phyloP scores from a whole-genome alignment of 805 yeast genomes.

The Ogataea paradorogensis region DNA sequence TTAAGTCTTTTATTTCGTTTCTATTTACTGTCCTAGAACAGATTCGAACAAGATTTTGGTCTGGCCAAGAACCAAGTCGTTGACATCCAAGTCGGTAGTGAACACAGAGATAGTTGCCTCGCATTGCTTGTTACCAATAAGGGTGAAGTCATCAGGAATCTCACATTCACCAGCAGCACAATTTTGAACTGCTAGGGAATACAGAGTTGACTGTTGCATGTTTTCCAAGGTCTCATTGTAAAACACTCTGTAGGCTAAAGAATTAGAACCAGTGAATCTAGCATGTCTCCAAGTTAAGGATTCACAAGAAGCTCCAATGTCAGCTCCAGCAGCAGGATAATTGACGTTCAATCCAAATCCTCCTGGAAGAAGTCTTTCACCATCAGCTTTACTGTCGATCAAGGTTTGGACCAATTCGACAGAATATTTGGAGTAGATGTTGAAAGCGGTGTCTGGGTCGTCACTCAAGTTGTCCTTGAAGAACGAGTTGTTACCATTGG shows the following conservation, averaged over 20 bases:
- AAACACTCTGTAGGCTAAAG: constrained; percentile 31
- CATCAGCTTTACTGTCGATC: constrained; percentile 38
- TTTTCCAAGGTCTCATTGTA: constrained; percentile 41
- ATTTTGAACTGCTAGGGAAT: constrained; percentile 21
- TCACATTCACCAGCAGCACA: constrained; percentile 43
- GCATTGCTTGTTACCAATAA: constrained; percentile 34
- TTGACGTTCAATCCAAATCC: constrained; percentile 48
- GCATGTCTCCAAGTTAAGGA: constrained; percentile 43
- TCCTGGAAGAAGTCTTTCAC: constrained; percentile 38
- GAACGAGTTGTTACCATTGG: constrained; percentile 48
- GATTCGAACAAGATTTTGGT: constrained; percentile 14
- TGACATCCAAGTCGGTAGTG: constrained; percentile 46
- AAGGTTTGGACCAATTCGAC: constrained; percentile 39
- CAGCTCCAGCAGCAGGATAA: constrained; percentile 45
- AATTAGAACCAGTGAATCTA: constrained; percentile 44
- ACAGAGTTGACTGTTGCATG: constrained; percentile 17
- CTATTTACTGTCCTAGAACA: constrained; percentile 11
- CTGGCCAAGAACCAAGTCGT: constrained; percentile 7
- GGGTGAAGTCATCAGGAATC: constrained; percentile 42
- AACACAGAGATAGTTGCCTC: constrained; percentile 44
- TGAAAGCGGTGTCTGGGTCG: constrained; percentile 40
- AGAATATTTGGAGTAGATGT: constrained; percentile 43
- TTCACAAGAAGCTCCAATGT: constrained; percentile 35
- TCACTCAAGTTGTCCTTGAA: constrained; percentile 43
- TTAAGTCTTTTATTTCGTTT: neutral